Evolutionary conservation across 169 alveolate genomes (phyloP), one percentile per base, ranked within the genome.

Genomic region (Eimeria acervulina): DNA sequence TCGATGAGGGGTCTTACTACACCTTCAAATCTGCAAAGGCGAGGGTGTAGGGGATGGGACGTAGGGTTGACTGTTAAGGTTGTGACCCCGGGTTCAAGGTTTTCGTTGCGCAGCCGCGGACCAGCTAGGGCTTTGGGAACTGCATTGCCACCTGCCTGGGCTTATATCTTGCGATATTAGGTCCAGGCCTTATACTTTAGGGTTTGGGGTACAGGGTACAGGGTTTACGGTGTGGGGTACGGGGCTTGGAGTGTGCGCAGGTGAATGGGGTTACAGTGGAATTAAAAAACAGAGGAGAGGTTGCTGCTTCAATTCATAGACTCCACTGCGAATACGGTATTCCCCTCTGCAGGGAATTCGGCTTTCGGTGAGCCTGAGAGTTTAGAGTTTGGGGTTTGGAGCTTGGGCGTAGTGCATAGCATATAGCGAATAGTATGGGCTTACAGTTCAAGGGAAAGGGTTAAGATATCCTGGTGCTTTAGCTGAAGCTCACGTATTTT

Each of bases 241-340:
- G 36, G 83, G n/a, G 52, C 28, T 15, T 72, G 51, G 44, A 17
- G 74, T 52, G 10, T 84, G 23, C 76, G 31, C 78, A 84, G 92
- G 92, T 84, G 4, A 55, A 84, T 55, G 92, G 92, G 40, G 92
- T 55, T 40, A 84, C 92, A n/a, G 92, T 84, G 55, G 92, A 84
- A 36, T n/a, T 84, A 13, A 84, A 84, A 33, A 84, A 84, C 76
- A 84, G 92, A 36, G 92, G 66, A 51, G 78, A 84, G 42, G 92
- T 55, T 55, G 92, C 92, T 1, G 92, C 92, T 15, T 84, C 92
- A 8, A 84, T 84, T 33, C 92, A 84, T 55, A 40, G 76, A 23
- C 92, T 84, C 12, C 92, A 84, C 52, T 84, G 92, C 92, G 92
- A 84, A 84, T 84, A 84, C 63, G 92, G 92, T 55, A 42, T 84